Evolutionary conservation across 2,329 filamentous ascomycete species (phyloP), one percentile per base, ranked within the genome.

Genomic region (Nakataea oryzae): DNA sequence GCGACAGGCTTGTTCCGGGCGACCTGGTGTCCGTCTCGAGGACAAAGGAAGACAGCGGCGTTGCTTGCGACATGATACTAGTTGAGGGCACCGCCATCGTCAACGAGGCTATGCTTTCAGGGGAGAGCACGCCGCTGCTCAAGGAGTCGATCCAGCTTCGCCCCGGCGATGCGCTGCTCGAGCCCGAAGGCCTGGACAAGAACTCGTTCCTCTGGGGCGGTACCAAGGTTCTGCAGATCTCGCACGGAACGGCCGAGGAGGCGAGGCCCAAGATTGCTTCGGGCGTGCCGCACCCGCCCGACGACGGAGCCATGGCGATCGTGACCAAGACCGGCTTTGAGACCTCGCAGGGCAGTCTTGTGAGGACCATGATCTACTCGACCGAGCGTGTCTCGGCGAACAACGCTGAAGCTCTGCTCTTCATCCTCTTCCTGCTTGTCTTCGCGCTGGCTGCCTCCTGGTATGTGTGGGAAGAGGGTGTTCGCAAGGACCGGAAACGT

Each of bases 301-400:
- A 99, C 74, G 91, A 95, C 69, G 95, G 95, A 61, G 95, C 93
- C 47, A 85, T 97, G 80, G 95, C 93, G 65, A 85, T 99, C 65
- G 91, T 99, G 57, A 88, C 93, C 71, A 97, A 97, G 83, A 99
- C 95, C 61, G 95, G 95, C 14, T 99, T 99, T 70, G 96, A 99
- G 77, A 99, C 95, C 13, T 97, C 93, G 62, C 96, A 99, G 76
- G 95, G 95, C 66, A 97, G 92, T 75, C 84, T 99, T 64, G 95
- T 99, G 64, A 90, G 95, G 65, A 99, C 95, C 68, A 99, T 99
- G 95, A 99, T 99, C 71, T 99, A 96, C 79, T 97, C 96, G 1
- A 99, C 95, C 1, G 95, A 99, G 75, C 91, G 93, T 67, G 93
- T 99, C 28, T 97, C 93, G n/a, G 95, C 95, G 69, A 97, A 97